These are phyloP conservation scores for Ballota nigra DNA, from an alignment of 257 asterid genomes.

Conservation along the genomic window DNA sequence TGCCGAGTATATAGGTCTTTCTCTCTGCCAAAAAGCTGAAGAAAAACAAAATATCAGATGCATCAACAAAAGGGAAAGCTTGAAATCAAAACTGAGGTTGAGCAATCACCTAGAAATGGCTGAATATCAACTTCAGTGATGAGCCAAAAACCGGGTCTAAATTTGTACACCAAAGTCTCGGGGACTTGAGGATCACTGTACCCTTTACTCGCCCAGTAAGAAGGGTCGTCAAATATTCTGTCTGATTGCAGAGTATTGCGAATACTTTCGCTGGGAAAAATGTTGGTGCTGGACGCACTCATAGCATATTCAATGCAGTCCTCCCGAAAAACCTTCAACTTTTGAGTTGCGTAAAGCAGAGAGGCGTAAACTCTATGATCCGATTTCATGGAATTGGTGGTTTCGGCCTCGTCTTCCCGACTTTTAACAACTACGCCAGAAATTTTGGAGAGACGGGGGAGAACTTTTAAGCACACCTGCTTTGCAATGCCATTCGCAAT, in stretches of 20 bases:
- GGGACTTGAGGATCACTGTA: slow-evolving; percentile 61
- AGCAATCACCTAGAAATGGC: slow-evolving; percentile 68
- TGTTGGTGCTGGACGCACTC: slow-evolving; percentile 78
- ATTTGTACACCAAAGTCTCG: slow-evolving; percentile 64
- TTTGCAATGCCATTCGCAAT: slow-evolving; percentile 50
- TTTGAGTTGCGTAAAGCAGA: slow-evolving; percentile 48
- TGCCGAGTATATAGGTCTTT: slow-evolving; percentile 68
- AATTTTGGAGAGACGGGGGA: slow-evolving; percentile 56
- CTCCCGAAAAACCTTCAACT: slow-evolving; percentile 35
- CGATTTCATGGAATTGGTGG: slow-evolving; percentile 29
- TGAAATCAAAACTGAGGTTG: neutral
- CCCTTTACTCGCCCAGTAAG: slow-evolving; percentile 88
- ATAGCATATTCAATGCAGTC: slow-evolving; percentile 57
- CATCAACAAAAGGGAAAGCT: slow-evolving; percentile 1
- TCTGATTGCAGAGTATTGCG: slow-evolving; percentile 57
- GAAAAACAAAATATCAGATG: neutral
- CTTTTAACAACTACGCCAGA: slow-evolving; percentile 25
- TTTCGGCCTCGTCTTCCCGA: slow-evolving; percentile 19
- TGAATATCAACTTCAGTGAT: slow-evolving; percentile 64
- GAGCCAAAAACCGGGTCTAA: slow-evolving; percentile 57
- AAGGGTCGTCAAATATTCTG: slow-evolving; percentile 47
- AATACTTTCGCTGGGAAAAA: slow-evolving; percentile 62
- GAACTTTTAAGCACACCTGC: slow-evolving; percentile 51
- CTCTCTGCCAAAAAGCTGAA: slow-evolving; percentile 64
- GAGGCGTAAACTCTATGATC: slow-evolving; percentile 62